Percentiles rank a stretch among this genome's conserved stretches.
These are phyloP conservation scores for Vitis cinerea DNA, from an alignment of 164 flowering plant genomes.

Conservation along the genomic window DNA sequence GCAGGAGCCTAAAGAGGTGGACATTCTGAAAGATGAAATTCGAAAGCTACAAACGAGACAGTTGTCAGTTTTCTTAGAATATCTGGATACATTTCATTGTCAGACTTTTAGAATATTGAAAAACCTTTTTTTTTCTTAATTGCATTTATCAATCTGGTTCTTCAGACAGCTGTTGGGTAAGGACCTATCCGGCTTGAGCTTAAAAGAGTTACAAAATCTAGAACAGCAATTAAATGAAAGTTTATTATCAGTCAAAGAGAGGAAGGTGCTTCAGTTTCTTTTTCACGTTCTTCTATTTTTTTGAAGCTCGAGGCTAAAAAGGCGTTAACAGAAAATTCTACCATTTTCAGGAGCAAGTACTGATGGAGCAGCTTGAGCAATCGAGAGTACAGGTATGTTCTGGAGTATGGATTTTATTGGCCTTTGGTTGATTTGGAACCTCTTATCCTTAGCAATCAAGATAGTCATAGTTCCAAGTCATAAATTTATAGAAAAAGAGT, in stretches of 20 bases:
- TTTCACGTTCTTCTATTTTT: background rate
- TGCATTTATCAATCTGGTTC: slow-evolving; percentile 1
- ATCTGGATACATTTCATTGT: background rate
- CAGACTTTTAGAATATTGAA: background rate
- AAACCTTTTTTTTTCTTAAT: background rate
- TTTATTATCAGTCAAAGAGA: slow-evolving; percentile 55
- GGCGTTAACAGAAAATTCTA: background rate
- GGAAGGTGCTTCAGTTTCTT: slow-evolving; percentile 45
- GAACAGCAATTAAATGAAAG: slow-evolving; percentile 75
- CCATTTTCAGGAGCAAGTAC: slow-evolving; percentile 64
- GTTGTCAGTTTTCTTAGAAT: slow-evolving; percentile 38
- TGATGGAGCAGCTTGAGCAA: slow-evolving; percentile 68
- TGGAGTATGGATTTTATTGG: background rate
- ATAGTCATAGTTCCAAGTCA: background rate
- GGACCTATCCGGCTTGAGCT: slow-evolving; percentile 57
- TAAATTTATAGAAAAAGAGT: too few relatives aligned
- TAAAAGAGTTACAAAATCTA: slow-evolving; percentile 66
- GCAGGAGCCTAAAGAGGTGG: slow-evolving; percentile 43
- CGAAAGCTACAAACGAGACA: slow-evolving; percentile 50
- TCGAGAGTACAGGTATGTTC: slow-evolving; percentile 60
- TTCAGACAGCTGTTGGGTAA: slow-evolving; percentile 66
- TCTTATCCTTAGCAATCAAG: background rate
- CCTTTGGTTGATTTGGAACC: background rate
- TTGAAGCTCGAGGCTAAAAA: background rate
- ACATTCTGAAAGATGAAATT: slow-evolving; percentile 59